Evolutionary conservation across 2,329 filamentous ascomycete species (phyloP).

Genomic region (Trichoderma gracile): DNA sequence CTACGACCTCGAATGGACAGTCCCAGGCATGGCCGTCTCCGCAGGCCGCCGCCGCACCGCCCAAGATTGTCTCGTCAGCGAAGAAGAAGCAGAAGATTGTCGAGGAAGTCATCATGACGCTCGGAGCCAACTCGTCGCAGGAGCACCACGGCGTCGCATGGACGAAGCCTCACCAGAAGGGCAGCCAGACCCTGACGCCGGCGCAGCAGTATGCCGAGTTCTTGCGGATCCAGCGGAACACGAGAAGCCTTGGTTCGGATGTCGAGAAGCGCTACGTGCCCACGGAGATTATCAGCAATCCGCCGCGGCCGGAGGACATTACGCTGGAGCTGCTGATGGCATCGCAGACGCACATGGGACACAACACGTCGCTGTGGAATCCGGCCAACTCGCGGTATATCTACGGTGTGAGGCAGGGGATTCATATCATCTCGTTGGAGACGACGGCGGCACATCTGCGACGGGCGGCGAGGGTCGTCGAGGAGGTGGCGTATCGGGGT

Average conservation of each 20-base stretch:
- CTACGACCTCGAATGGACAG: constrained; percentile 13
- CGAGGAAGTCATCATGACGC: constrained; percentile 39
- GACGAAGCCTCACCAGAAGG: constrained; percentile 37
- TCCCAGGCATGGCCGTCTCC: constrained; percentile 31
- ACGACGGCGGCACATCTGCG: constrained; percentile 84
- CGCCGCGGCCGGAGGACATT: constrained; percentile 75
- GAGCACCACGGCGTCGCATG: constrained; percentile 39
- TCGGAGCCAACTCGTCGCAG: constrained; percentile 40
- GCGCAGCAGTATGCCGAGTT: constrained; percentile 45
- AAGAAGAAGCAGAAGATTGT: constrained; percentile 41
- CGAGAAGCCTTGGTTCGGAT: constrained; percentile 50
- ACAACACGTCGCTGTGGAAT: constrained; percentile 90
- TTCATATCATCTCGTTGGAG: constrained; percentile 93
- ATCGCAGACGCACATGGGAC: constrained; percentile 84
- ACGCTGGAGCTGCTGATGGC: constrained; percentile 90
- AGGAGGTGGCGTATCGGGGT: constrained; percentile 78
- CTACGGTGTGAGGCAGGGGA: constrained; percentile 80
- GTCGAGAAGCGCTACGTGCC: constrained; percentile 63
- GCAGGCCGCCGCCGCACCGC: constrained; percentile 29
- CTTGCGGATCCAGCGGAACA: constrained; percentile 44
- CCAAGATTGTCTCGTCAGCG: constrained; percentile 32
- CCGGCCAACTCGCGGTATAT: constrained; percentile 93
- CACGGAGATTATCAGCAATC: constrained; percentile 65
- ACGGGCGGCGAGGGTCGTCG: constrained; percentile 89
- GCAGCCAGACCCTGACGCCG: constrained; percentile 41